phyloP scores from a whole-genome alignment of 306 rosid species.

The Cucurbita moschata region DNA sequence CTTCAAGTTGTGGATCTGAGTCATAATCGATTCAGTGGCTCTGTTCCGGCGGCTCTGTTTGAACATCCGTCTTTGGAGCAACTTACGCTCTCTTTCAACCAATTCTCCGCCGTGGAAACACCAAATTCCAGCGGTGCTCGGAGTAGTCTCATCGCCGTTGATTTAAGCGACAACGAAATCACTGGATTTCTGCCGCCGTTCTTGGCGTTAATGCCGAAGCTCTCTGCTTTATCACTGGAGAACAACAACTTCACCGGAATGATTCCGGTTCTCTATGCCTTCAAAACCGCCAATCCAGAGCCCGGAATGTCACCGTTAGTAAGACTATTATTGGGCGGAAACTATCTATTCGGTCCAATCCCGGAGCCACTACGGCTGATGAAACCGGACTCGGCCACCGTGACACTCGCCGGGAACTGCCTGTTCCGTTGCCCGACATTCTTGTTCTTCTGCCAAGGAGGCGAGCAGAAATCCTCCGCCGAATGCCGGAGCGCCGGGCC shows the following conservation, averaged over 20 bases:
- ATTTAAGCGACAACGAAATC: constrained; percentile 52
- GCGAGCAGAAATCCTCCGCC: constrained; percentile 32
- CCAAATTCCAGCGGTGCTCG: constrained; percentile 4
- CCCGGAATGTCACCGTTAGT: constrained; percentile 33
- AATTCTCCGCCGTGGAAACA: constrained; percentile 25
- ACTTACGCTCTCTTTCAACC: constrained; percentile 51
- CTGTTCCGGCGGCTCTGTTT: constrained; percentile 38
- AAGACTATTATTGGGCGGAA: constrained; percentile 58
- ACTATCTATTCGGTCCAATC: constrained; percentile 53
- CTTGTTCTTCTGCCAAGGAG: constrained; percentile 72
- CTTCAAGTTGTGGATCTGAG: constrained; percentile 59
- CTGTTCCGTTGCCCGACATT: constrained; percentile 47
- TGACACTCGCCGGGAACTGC: constrained; percentile 49
- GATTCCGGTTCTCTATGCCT: constrained; percentile 62
- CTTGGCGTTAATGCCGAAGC: constrained; percentile 47
- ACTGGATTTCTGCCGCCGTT: constrained; percentile 45
- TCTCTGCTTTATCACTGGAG: constrained; percentile 60
- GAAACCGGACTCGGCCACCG: constrained; percentile 50
- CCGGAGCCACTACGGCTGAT: constrained; percentile 41
- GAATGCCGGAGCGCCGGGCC: constrained; percentile 33
- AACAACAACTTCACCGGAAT: constrained; percentile 53
- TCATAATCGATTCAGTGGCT: constrained; percentile 33
- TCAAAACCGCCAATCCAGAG: constrained; percentile 39
- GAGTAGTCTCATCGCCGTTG: constrained; percentile 51
- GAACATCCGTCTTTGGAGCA: constrained; percentile 57